Base-by-base conservation (phyloP, 1,139 yeast species). In the Arxiozyma heterogenica region DNA sequence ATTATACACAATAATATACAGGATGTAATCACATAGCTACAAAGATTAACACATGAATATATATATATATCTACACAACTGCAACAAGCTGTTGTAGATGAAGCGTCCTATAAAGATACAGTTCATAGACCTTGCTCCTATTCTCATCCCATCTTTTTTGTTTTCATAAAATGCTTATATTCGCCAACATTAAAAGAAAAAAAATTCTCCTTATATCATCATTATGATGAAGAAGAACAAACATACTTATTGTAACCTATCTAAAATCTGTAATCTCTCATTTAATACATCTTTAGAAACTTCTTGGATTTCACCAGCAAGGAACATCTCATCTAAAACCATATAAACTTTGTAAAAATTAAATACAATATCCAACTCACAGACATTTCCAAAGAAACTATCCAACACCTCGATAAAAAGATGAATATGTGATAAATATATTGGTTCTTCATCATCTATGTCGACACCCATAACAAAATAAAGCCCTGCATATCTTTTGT, bases 401-500 rank as follows among this genome's bases (percentile, higher is more conserved):
- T 93, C 98, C 57, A 93, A 73, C 12, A 90, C 81, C 69, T 93
- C 97, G 27, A 93, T 98, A 61, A 93, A 81, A 54, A 91, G 74
- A 66, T 93, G 98, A 41, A 93, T 81, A 39, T 89, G 83, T 60
- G 93, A 96, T 54, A 93, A 74, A 65, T 86, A 86, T 54, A 84
- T 81, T 58, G 93, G 76, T 66, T 91, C 97, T 20, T 67, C 71
- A 65, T 90, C 97, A 17, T 73, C 72, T 41, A 80, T 71, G 60
- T 86, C 96, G 15, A 90, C 82, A 53, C 94, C 86, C 55, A 86
- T 79, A 30, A 91, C 82, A 66, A 93, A 90, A 69, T 84, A 91
- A 20, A 93, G 72, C 9, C 98, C 98, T 1, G 97, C 97, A 66
- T 91, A 93, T 57, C 97, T 74, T 60, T 96, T 76, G 68, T 93